Conservation (phyloP, 164 flowering plant genomes). For the Macadamia integrifolia region DNA sequence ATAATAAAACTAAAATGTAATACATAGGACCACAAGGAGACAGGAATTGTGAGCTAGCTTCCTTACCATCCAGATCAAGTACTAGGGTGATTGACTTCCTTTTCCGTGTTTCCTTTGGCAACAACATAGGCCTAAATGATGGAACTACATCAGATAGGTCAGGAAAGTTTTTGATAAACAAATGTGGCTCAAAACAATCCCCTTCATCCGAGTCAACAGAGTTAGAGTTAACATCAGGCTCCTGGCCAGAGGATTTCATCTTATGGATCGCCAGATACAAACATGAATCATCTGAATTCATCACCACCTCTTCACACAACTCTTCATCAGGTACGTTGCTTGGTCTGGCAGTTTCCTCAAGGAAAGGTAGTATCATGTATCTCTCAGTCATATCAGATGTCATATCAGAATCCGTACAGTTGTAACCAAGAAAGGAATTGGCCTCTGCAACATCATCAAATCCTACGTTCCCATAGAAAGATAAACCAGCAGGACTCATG, state of each 20-base stretch:
- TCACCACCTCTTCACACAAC: slow-evolving; percentile 30
- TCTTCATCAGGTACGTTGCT: slow-evolving; percentile 24
- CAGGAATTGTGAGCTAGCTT: not conserved
- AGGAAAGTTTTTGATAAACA: slow-evolving; percentile 52
- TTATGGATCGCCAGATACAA: slow-evolving; percentile 57
- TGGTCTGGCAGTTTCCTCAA: slow-evolving; percentile 45
- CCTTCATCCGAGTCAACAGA: slow-evolving; percentile 36
- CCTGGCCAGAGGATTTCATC: slow-evolving; percentile 36
- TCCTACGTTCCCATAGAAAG: slow-evolving; percentile 35
- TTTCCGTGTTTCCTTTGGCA: slow-evolving; percentile 40
- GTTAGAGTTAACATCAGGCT: slow-evolving; percentile 29
- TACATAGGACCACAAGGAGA: not conserved
- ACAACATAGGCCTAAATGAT: slow-evolving; percentile 28
- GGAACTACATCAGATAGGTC: slow-evolving; percentile 57
- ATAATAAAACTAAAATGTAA: not conserved
- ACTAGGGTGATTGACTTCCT: slow-evolving; percentile 74
- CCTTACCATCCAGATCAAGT: slow-evolving; percentile 94
- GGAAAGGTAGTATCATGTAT: slow-evolving; percentile 57
- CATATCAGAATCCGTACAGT: slow-evolving; percentile 38
- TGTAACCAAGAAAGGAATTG: slow-evolving; percentile 34
- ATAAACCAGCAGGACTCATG: slow-evolving; percentile 43
- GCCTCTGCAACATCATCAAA: slow-evolving; percentile 26
- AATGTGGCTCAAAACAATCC: slow-evolving; percentile 60
- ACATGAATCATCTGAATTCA: slow-evolving; percentile 36
- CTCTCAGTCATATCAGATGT: slow-evolving; percentile 54